Evolutionary conservation across 116 monocot genomes (phyloP), one percentile per base, ranked within the genome.

Genomic region (Zostera marina): DNA sequence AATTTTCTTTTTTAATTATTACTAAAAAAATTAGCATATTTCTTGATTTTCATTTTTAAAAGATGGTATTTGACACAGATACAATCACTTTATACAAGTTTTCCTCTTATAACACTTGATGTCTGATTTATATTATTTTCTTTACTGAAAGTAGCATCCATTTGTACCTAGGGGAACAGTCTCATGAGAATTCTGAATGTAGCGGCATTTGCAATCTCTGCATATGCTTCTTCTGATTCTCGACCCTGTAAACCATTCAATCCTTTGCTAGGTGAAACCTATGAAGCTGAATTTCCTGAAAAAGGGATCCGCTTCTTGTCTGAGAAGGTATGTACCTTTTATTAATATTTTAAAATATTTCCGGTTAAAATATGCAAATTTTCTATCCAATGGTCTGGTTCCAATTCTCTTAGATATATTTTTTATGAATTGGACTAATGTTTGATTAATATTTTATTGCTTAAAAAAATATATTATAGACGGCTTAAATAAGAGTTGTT

Each of bases 151-250:
- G 9, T 42, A 15, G 16, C 41, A 41, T 58, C 41, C 49, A 49
- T 42, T 58, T 61, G 21, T 64, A 10, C 23, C 56, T 70, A 90
- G 87, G 92, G 92, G 65, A 77, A 92, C 74, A 75, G 79, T 79
- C 74, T 93, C 62, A 87, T 93, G 93, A 84, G 93, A 77, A 81
- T 79, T 74, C 70, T 93, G 70, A 65, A 84, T 71, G 88, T 93
- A 63, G 93, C 88, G 70, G 93, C 93, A 23, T 93, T 93, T 88
- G 93, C 88, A 56, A 84, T 93, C 57, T 93, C 93, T 64, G 93
- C 81, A 53, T 88, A 93, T 74, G 88, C 93, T 71, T 93, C 77
- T 60, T 81, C 81, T 41, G 84, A 75, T 47, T 88, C 81, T 5
- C 72, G 88, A 42, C 73, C 40, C 1, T 88, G 94, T 63, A 94